Percentiles rank a stretch among this genome's conserved stretches.
phyloP scores from a whole-genome alignment of 2,329 filamentous ascomycete species.

The Lachnellula occidentalis region DNA sequence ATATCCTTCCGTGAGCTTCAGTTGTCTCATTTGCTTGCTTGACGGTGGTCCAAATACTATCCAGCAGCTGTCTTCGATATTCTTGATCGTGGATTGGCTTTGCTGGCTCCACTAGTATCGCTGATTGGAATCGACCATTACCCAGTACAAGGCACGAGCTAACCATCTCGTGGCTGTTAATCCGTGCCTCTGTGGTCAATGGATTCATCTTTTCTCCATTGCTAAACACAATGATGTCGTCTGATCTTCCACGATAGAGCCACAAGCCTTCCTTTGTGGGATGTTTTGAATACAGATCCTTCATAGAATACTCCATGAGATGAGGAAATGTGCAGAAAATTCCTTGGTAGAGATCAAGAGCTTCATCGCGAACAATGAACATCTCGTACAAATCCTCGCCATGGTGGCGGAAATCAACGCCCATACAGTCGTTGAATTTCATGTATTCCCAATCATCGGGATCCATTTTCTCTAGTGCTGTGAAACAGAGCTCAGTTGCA shows the following conservation, averaged over 20 bases:
- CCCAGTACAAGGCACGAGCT: conserved; percentile 22
- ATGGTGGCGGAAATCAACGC: background rate
- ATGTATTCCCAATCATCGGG: background rate
- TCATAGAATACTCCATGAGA: conserved; percentile 30
- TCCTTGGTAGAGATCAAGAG: background rate
- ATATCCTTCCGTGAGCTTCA: conserved; percentile 28
- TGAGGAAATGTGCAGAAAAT: conserved; percentile 35
- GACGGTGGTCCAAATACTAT: conserved; percentile 27
- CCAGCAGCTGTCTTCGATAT: background rate
- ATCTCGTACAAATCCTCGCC: background rate
- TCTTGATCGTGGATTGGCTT: conserved; percentile 3
- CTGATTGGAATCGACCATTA: too few species aligned
- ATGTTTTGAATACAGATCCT: conserved; percentile 36
- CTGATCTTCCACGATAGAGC: conserved; percentile 33
- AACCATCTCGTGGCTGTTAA: conserved; percentile 33
- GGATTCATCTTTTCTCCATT: conserved; percentile 36
- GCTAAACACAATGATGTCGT: conserved; percentile 40
- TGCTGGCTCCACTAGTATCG: conserved; percentile 26
- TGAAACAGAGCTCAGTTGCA: too few species aligned
- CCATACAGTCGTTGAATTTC: background rate
- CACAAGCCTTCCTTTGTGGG: conserved; percentile 33
- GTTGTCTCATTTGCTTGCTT: conserved; percentile 28
- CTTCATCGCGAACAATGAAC: background rate
- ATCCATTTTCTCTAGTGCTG: background rate
- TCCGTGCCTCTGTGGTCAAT: conserved; percentile 35